Evolutionary conservation across 2,329 filamentous ascomycete genomes (phyloP), one percentile per base, ranked within the genome.

Genomic region (Tolypocladium ophioglossoides): DNA sequence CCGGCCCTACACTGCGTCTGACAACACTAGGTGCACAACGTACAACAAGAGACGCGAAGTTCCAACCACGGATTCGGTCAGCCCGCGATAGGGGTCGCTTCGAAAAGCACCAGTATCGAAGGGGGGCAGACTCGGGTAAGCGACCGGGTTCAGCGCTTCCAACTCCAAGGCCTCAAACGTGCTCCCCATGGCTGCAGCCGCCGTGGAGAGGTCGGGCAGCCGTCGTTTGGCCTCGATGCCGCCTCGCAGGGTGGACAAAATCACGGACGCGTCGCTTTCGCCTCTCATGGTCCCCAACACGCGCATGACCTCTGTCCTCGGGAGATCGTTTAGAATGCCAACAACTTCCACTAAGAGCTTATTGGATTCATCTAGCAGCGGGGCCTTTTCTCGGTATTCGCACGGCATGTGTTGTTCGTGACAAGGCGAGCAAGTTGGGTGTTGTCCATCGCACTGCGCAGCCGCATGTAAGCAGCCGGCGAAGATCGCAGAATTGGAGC

Each of bases 121-220:
- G 35, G 11, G 30, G 12, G 30, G 18, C n/a, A 30, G 18, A 2
- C 40, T 38, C 3, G 61, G 61, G 51, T 67, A 67, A 0, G 59
- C 57, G 24, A 56, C 56, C 1, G 63, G 58, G 34, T 63, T 60
- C 30, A 62, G 59, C 39, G 57, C 52, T 57, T 63, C 64, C 34
- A 66, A 57, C 38, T 66, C 63, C 12, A 56, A 54, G 22, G 61
- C 61, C 8, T 63, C 20, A 0, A 41, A 48, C 2, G 35, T 8
- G 27, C 2, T n/a, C 4, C 47, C 41, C 8, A 37, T 14, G 14
- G 27, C 50, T 10, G 5, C 41, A 6, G 20, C 35, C 24, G 39
- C 16, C 3, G 47, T 22, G 11, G 16, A n/a, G 2, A 20, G 20
- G 10, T n/a, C 37, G 24, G 40, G 46, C 6, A 41, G 40, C 12